Evolutionary conservation across 768 basidiomycete species (phyloP).

Genomic region (Phylloporus sp.): DNA sequence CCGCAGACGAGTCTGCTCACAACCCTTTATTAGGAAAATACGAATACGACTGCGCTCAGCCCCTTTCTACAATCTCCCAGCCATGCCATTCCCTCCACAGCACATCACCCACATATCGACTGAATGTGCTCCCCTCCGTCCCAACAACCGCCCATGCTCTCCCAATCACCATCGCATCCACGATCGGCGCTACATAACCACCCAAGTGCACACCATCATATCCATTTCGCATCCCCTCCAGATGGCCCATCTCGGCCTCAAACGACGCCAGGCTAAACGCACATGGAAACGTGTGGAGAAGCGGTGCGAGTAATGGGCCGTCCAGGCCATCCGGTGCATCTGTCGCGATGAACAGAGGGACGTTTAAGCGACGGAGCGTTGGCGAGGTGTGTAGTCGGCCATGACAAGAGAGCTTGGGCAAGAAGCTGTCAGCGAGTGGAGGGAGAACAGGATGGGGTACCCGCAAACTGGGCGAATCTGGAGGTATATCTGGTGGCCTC

Average conservation of each 20-base stretch:
- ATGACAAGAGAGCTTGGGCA: conserved; percentile 34
- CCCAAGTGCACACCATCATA: conserved; percentile 49
- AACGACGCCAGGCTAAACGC: conserved; percentile 57
- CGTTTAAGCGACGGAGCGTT: conserved; percentile 43
- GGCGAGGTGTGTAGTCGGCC: conserved; percentile 33
- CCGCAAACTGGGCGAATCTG: conserved; percentile 17
- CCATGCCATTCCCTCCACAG: conserved; percentile 61
- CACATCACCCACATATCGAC: conserved; percentile 62
- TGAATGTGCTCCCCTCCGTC: conserved; percentile 75
- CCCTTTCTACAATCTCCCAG: conserved; percentile 46
- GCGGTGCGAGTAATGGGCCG: conserved; percentile 42
- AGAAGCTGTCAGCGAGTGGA: conserved; percentile 16
- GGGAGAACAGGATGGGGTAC: conserved; percentile 28
- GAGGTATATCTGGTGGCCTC: conserved; percentile 18
- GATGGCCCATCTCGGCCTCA: conserved; percentile 18
- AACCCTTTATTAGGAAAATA: conserved; percentile 7
- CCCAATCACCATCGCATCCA: conserved; percentile 69
- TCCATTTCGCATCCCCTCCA: conserved; percentile 38
- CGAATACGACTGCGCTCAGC: conserved; percentile 30
- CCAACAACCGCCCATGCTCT: conserved; percentile 57
- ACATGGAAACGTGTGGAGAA: conserved; percentile 61
- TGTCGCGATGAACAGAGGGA: conserved; percentile 64
- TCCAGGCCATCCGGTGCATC: conserved; percentile 42
- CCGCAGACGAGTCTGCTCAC: neutral
- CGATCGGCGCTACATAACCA: conserved; percentile 52